phyloP scores from a whole-genome alignment of 202 grass and related monocot species.

The Schoenoplectus triqueter region DNA sequence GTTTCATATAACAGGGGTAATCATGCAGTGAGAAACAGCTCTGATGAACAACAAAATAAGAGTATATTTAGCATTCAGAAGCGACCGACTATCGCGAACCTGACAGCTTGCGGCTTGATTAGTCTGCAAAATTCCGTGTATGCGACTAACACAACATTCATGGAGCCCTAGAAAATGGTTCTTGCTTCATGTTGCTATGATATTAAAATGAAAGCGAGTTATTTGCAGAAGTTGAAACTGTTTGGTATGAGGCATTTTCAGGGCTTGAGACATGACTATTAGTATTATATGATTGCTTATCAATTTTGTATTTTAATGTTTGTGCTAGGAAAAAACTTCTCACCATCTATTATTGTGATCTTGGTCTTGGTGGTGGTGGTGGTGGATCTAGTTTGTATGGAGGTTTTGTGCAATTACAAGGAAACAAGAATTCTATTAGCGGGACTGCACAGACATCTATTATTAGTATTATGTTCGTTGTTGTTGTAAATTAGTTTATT shows the following conservation, averaged over 20 bases:
- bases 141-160: slow-evolving; percentile 18
- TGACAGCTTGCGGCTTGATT: slow-evolving; percentile 53
- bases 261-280: neutral
- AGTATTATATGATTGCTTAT: neutral
- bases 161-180: slow-evolving; percentile 18
- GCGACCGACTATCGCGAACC: slow-evolving; percentile 58
- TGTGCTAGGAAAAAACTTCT: neutral
- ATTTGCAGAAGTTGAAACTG: neutral
- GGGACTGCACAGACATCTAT: neutral
- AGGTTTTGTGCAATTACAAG: neutral
- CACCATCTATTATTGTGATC: neutral
- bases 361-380: neutral
- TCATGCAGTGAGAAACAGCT: neutral
- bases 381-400: neutral
- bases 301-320: neutral
- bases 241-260: slow-evolving; percentile 18
- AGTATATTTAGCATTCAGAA: slow-evolving; percentile 38
- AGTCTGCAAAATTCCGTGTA: slow-evolving; percentile 14
- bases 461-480: neutral
- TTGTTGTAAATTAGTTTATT: neutral
- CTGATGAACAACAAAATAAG: neutral
- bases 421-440: neutral
- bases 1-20: neutral
- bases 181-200: slow-evolving; percentile 15
- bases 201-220: neutral